Evolutionary conservation across 768 basidiomycete genomes (phyloP), one percentile per base, ranked within the genome.

Genomic region (Mycena sanguinolenta): DNA sequence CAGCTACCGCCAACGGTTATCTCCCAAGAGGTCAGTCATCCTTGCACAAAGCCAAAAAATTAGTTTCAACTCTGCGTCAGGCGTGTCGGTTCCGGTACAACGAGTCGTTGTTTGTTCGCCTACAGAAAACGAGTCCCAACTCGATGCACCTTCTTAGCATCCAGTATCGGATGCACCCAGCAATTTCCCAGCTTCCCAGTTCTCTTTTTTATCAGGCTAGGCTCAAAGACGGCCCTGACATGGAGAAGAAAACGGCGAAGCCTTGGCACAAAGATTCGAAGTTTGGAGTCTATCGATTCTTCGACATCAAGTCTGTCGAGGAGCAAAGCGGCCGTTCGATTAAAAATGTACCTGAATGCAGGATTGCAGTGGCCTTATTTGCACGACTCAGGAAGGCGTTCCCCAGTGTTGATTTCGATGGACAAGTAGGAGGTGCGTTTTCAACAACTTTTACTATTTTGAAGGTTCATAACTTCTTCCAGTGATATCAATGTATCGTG

Each of bases 141-240:
- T 91, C 93, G 23, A 94, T 97, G 46, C 95, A 98, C 80, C 85
- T 99, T 1, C 82, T 99, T 54, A 97, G 97, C 74, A 99, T 99
- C 49, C 98, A 99, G 82, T 99, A 99, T 78, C 97, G 98, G 73
- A 99, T 99, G 98, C 97, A 99, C 77, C 97, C 97, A 2, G 91
- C 95, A 60, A 98, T 99, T 77, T 97, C 96, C 71, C 84, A 84
- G 59, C 87, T 99, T 21, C 98, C 98, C 0, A 98, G 96, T 68
- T 86, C 85, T 54, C 81, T 96, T 2, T 99, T 99, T 82, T 99
- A 99, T 77, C 82, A 91, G 62, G 90, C 91, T 9, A 85, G 88
- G 39, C 83, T 99, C 13, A 82, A 88, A 52, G 95, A 99, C 78
- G 98, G 98, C 1, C 96, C 95, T 4, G 87, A 88, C 57, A 98